phyloP scores from a whole-genome alignment of 371 early-diverging fungal species.

The Quaeritorhiza haematococci region DNA sequence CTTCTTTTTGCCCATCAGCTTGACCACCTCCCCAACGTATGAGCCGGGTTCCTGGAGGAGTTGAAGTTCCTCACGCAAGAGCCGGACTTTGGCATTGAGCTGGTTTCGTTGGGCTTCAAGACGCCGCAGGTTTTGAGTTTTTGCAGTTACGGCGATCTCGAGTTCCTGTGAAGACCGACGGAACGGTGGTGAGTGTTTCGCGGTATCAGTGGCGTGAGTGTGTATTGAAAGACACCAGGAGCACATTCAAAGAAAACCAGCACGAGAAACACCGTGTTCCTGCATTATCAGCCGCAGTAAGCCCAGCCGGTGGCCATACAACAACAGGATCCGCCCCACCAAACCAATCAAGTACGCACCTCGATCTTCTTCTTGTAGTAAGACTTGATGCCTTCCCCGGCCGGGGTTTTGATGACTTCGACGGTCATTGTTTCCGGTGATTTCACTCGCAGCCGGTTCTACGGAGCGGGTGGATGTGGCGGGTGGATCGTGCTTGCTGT shows the following conservation, averaged over 20 bases:
- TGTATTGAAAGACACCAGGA: neutral
- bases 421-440: too few species aligned
- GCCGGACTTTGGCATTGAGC: conserved; percentile 95
- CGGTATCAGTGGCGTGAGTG: neutral
- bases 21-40: conserved; percentile 98
- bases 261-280: neutral
- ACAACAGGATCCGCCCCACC: neutral
- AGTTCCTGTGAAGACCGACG: conserved; percentile 51
- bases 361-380: conserved; percentile 51
- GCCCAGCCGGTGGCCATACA: neutral
- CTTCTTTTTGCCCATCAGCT: conserved; percentile 98
- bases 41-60: conserved; percentile 97
- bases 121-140: conserved; percentile 93
- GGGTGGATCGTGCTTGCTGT: too few species aligned
- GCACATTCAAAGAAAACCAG: neutral
- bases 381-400: conserved; percentile 31
- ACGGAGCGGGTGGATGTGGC: too few species aligned
- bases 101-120: conserved; percentile 98
- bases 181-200: neutral
- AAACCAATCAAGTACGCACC: conserved; percentile 22
- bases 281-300: neutral
- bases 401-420: neutral
- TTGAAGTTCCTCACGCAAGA: conserved; percentile 96
- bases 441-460: too few species aligned
- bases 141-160: conserved; percentile 80